Evolutionary conservation across 2,329 filamentous ascomycete species (phyloP).

Genomic region (Drechslerella coelobrocha): DNA sequence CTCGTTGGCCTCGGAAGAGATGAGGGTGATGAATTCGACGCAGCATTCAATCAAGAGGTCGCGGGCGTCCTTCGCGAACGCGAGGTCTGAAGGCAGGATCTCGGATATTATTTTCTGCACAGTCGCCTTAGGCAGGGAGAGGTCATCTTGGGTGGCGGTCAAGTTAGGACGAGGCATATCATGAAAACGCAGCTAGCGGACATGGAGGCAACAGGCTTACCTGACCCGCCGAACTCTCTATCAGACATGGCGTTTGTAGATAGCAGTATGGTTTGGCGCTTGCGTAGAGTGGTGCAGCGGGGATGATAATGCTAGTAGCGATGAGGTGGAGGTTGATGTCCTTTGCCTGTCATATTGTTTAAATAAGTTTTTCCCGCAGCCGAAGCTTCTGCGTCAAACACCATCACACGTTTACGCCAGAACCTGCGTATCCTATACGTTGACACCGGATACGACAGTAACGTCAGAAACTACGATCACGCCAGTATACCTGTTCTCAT

Average conservation of each 20-base stretch:
- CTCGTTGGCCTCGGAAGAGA: constrained; percentile 98
- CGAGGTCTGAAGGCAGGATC: constrained; percentile 81
- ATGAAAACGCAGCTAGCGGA: constrained; percentile 28
- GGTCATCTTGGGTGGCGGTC: constrained; percentile 63
- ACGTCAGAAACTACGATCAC: background rate
- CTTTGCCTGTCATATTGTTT: background rate
- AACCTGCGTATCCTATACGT: too few relatives aligned
- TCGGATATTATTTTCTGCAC: constrained; percentile 89
- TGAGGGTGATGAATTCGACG: constrained; percentile 97
- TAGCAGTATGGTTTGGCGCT: background rate
- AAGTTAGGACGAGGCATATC: constrained; percentile 52
- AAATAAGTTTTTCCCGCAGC: background rate
- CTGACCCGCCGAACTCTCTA: constrained; percentile 52
- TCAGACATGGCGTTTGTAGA: constrained; percentile 51
- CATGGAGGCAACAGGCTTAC: constrained; percentile 12
- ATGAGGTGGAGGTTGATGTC: background rate
- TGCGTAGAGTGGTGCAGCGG: background rate
- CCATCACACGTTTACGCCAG: too few relatives aligned
- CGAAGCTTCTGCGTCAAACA: background rate
- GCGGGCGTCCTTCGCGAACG: constrained; percentile 92
- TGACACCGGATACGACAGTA: background rate
- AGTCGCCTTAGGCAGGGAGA: constrained; percentile 70
- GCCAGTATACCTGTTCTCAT: background rate
- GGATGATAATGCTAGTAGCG: background rate
- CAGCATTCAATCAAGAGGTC: constrained; percentile 98